A percentile compares a stretch with the other conserved stretches of the same genome.
Conservation (phyloP, 257 asterid genomes). For the Solanum etuberosum region DNA sequence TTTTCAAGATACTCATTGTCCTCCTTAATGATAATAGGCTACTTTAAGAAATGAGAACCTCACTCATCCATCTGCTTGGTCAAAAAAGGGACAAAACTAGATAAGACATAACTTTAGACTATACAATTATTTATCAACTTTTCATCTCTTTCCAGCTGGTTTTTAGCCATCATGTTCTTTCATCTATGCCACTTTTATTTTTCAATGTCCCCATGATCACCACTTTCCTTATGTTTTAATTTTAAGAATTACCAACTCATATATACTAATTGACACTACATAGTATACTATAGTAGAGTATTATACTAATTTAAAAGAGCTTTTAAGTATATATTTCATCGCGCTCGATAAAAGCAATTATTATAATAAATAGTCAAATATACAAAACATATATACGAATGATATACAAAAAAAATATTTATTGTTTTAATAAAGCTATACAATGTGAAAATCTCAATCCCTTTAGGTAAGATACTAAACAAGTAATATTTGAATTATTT, state of each 20-base stretch:
- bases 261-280: too few species aligned
- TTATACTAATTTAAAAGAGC: background rate
- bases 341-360: background rate
- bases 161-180: background rate
- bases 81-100: background rate
- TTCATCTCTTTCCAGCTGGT: slow-evolving; percentile 1
- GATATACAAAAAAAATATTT: background rate
- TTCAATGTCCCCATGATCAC: background rate
- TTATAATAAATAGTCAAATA: background rate
- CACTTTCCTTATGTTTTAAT: background rate
- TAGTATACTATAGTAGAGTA: background rate
- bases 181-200: background rate
- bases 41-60: background rate
- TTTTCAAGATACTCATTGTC: background rate
- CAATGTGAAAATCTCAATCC: background rate
- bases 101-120: background rate
- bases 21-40: background rate
- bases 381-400: background rate
- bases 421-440: background rate
- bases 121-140: background rate
- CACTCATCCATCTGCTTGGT: background rate
- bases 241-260: background rate
- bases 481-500: background rate
- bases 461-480: background rate
- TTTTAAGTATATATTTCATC: background rate